These are phyloP conservation scores for Parathielavia hyrcaniae DNA, from an alignment of 495 filamentous ascomycete species.

Conservation along the genomic window DNA sequence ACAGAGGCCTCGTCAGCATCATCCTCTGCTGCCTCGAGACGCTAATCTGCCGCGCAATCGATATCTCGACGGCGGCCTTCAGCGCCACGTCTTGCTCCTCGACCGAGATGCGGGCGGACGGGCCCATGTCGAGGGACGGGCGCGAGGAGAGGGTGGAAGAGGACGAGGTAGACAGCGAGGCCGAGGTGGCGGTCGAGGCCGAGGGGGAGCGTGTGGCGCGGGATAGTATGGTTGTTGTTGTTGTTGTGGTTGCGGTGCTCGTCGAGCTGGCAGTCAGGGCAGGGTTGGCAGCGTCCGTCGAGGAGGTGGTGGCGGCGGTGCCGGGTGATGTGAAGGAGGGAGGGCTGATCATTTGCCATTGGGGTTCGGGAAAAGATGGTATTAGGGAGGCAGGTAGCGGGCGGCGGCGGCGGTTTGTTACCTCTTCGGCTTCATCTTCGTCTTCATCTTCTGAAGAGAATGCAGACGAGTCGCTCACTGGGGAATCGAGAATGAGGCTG, in stretches of 20 bases:
- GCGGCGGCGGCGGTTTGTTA: background rate
- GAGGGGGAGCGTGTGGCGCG: slow-evolving; percentile 27
- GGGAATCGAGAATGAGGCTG: slow-evolving; percentile 44
- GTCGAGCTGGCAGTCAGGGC: too few relatives aligned
- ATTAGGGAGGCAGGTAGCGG: slow-evolving; percentile 11
- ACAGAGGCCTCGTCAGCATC: slow-evolving; percentile 34
- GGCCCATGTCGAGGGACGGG: slow-evolving; percentile 27
- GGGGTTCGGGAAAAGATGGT: slow-evolving; percentile 39
- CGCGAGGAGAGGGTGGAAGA: slow-evolving; percentile 24
- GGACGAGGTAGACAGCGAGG: slow-evolving; percentile 25
- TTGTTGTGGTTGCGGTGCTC: slow-evolving; percentile 25
- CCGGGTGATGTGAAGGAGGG: slow-evolving; percentile 25
- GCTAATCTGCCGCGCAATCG: slow-evolving; percentile 54
- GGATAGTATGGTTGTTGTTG: slow-evolving; percentile 5
- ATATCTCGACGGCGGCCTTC: slow-evolving; percentile 48
- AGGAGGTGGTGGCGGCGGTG: slow-evolving; percentile 10
- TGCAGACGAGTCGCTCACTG: slow-evolving; percentile 24
- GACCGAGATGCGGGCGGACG: slow-evolving; percentile 14
- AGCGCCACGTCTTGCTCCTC: slow-evolving; percentile 37
- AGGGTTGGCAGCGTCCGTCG: slow-evolving; percentile 26
- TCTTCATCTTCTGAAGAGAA: background rate
- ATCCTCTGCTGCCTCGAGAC: slow-evolving; percentile 51
- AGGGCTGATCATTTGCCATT: slow-evolving; percentile 48
- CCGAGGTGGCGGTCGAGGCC: slow-evolving; percentile 19
- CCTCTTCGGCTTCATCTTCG: slow-evolving; percentile 21